phyloP scores from a whole-genome alignment of 2,329 filamentous ascomycete genomes.

The Claviceps quebecensis region DNA sequence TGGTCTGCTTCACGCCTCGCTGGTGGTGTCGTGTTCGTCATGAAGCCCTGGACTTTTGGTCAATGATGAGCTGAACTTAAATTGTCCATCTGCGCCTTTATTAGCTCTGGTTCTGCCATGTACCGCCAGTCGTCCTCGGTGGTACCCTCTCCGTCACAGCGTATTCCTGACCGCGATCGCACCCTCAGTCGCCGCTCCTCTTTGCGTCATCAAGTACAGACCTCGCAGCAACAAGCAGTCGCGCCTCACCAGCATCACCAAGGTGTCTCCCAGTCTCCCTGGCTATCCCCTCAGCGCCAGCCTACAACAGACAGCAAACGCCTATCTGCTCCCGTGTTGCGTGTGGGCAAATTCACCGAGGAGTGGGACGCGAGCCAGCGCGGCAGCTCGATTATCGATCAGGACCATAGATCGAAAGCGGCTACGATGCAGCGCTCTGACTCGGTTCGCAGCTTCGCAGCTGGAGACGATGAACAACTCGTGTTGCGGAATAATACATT shows the following conservation, averaged over 20 bases:
- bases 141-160: conserved; percentile 7
- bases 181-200: conserved; percentile 5
- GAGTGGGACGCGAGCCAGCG: conserved; percentile 58
- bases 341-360: conserved; percentile 46
- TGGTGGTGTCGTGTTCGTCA: neutral
- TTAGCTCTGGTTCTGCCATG: conserved; percentile 18
- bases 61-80: conserved; percentile 5
- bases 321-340: conserved; percentile 1
- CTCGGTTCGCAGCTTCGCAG: conserved; percentile 41
- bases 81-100: neutral
- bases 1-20: neutral
- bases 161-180: conserved; percentile 9
- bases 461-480: conserved; percentile 29
- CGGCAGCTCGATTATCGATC: conserved; percentile 49
- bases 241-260: conserved; percentile 5
- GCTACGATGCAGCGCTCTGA: conserved; percentile 43
- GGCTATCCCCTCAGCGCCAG: conserved; percentile 11
- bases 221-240: conserved; percentile 7
- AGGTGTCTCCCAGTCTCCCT: conserved; percentile 6
- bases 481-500: conserved; percentile 53
- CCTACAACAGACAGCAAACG: neutral
- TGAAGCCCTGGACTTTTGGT: conserved; percentile 2
- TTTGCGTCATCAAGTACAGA: neutral
- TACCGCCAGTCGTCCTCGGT: conserved; percentile 13
- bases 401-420: conserved; percentile 14